Base-by-base conservation (phyloP, 2,329 filamentous ascomycete species). In the Fusarium decemcellulare region DNA sequence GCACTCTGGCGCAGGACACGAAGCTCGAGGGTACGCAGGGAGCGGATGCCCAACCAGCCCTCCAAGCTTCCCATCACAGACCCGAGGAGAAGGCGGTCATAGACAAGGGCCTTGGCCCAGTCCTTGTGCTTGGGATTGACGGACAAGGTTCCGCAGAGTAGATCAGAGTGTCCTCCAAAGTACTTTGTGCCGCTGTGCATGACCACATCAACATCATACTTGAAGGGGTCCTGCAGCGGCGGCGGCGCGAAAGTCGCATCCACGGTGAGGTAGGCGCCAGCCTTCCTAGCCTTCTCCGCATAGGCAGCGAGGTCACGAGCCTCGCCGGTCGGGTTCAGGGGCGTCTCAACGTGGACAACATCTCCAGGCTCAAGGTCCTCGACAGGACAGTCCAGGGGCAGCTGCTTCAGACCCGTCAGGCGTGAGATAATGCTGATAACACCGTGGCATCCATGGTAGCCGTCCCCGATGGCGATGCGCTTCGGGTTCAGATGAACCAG, bases 141-240 rank as follows among this genome's bases (percentile, higher is more conserved):
- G 0, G 90, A 88, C 30, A 99, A 82, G 16, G 97, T 91, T 23
- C 96, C 96, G 76, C 93, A 97, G 7, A 98, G 88, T 86, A 98
- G 87, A 81, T 99, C 96, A 70, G 92, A 95, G 82, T 99, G 96
- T 0, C 96, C 96, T 18, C 96, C 96, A 71, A 99, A 89, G 81
- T 98, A 99, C 85, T 98, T 99, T 16, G 95, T 97, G 5, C 94
- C 96, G 54, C 88, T 92, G 81, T 99, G 96, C 93, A 98, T 92
- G 36, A 97, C 88, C 1, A 95, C 81, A 80, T 98, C 95, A 30
- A 92, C 94, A 48, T 94, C 95, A 78, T 88, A 91, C 30, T 79
- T 77, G 74, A 98, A 96, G 0, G 96, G 95, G 74, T 98, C 93
- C 78, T 94, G 92, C 62, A 99, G 83, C 30, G 93, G 93, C 34